Evolutionary conservation across 257 asterid genomes (phyloP), one percentile per base, ranked within the genome.

Genomic region (Paraleonurus japonicus): DNA sequence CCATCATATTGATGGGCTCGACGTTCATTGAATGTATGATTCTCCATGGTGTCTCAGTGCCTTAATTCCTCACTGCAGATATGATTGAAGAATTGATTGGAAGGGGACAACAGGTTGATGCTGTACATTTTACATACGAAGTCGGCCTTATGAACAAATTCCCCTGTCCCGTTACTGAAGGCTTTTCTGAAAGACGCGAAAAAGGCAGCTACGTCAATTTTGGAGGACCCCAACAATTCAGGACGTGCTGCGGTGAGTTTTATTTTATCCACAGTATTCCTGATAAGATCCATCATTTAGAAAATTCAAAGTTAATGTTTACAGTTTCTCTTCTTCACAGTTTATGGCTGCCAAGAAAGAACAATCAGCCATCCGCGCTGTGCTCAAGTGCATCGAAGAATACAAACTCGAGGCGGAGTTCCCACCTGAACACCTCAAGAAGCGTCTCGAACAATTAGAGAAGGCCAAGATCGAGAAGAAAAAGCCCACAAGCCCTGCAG

Each of bases 41-140:
- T 54, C 48, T 74, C 69, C 26, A 10, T 74, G 67, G 83, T 80
- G 70, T 73, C 83, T 82, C 82, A 79, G 72, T 75, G 78, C 75
- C 69, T 63, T 43, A n/a, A 59, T 64, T 16, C 72, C 65, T 60
- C 65, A 16, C 10, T 48, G 85, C 94, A 95, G 99, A 92, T 71
- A 86, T 95, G 92, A 95, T 95, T 43, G 96, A 90, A 80, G 99
- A 95, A 68, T 72, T 95, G 50, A 86, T 95, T 61, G 90, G 98
- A 85, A 87, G 85, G 81, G 99, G 99, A 74, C 99, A 95, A 79
- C 99, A 90, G 74, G 98, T 95, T 67, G 99, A 95, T 84, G 99
- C 99, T 28, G 98, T 95, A 63, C 99, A 95, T 82, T 95, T 95
- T 80, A 87, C 93, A 37, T 88, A 85, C 76, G 99, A 95, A 90